Percentiles rank a stretch among this genome's conserved stretches.
phyloP scores from a whole-genome alignment of 2,329 filamentous ascomycete genomes.

The Lecanicillium sp. region DNA sequence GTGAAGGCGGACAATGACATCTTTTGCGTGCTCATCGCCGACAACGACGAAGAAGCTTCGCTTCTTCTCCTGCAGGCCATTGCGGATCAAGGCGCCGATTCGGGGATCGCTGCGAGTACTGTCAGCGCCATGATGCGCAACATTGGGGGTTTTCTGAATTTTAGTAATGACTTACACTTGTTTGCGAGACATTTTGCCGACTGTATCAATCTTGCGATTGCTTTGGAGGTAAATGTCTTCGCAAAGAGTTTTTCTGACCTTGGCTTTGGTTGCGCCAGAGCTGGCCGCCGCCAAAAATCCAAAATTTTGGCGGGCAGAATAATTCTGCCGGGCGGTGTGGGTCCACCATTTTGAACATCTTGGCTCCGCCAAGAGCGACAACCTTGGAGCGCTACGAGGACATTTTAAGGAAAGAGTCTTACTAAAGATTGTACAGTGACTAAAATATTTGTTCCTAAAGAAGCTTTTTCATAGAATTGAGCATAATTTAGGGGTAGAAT shows the following conservation, averaged over 20 bases:
- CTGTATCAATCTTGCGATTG: constrained; percentile 10
- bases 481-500: too few species aligned
- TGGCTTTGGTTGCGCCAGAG: not conserved
- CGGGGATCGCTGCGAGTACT: constrained; percentile 61
- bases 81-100: constrained; percentile 83
- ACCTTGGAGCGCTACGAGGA: too few species aligned
- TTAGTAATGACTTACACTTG: constrained; percentile 32
- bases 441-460: too few species aligned
- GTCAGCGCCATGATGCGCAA: not conserved
- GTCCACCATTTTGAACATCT: too few species aligned
- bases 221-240: not conserved
- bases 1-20: constrained; percentile 89
- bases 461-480: too few species aligned
- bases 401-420: too few species aligned
- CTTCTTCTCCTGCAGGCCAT: constrained; percentile 92
- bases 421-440: too few species aligned
- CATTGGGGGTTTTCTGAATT: not conserved
- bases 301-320: constrained; percentile 26
- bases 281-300: constrained; percentile 18
- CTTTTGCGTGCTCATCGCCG: constrained; percentile 77
- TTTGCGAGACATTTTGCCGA: constrained; percentile 49
- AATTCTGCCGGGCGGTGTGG: constrained; percentile 33
- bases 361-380: too few species aligned
- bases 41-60: constrained; percentile 97
- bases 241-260: not conserved